Evolutionary conservation across 164 flowering plant species (phyloP), one percentile per base, ranked within the genome.

Genomic region (Dillenia suffruticosa): DNA sequence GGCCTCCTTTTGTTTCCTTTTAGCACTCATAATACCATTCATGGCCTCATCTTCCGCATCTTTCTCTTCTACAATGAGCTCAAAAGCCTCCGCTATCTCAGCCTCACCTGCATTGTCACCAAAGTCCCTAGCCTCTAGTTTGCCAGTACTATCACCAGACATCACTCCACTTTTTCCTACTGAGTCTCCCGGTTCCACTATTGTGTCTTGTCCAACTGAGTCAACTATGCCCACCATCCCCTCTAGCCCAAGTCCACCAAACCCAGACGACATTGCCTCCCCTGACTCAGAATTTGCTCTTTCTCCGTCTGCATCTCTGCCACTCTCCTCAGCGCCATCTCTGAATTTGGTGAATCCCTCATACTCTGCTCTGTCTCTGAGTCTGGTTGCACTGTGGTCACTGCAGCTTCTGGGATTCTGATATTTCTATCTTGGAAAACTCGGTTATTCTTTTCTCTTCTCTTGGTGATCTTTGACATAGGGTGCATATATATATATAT

Each of bases 101-200:
- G 67, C 82, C 15, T 72, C 81, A 10, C 77, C 82, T 10, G 69
- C 83, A 69, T 51, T 73, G 2, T 58, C 61, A 13, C 76, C 77
- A 43, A 40, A 56, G 44, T 58, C 71, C 12, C 74, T 81, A 5
- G 46, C 61, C 8, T 56, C 74, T 22, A 49, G 71, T 56, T 69
- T 77, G 14, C 73, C 79, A 54, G 59, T 49, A 54, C 48, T 79
- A 49, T 67, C 84, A 24, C 88, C 91, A 10, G 86, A 86, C 40
- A 73, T 81, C 24, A 57, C 81, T 56, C 91, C 88, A 9, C 71
- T 82, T 2, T 57, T 83, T 56, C 88, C 88, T 22, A 59, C 85
- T 3, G 75, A 81, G 5, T 62, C 85, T 3, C 76, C 82, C 5
- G 72, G 80, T 46, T 76, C 69, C 14, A 54, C 70, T 13, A 54